phyloP scores from a whole-genome alignment of 1,284 basidiomycete genomes.

The Apiotrichum sp. region DNA sequence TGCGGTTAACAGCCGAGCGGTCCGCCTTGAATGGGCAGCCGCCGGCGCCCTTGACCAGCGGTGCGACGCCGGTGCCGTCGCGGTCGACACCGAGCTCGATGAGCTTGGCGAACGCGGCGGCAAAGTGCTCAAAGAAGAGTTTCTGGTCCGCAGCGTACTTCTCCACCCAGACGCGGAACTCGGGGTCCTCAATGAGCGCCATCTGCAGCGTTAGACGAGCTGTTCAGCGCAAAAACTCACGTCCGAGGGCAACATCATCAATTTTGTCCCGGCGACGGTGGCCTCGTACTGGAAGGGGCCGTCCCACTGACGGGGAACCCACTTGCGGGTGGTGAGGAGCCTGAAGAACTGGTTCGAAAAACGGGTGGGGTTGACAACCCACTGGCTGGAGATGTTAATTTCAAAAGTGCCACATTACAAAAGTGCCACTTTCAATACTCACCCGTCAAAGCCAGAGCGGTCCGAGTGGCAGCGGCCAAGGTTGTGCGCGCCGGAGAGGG shows the following conservation, averaged over 20 bases:
- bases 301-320: slow-evolving; percentile 52
- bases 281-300: slow-evolving; percentile 51
- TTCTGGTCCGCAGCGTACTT: slow-evolving; percentile 53
- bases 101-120: slow-evolving; percentile 47
- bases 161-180: slow-evolving; percentile 48
- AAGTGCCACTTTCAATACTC: slow-evolving; percentile 10
- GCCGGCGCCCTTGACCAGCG: slow-evolving; percentile 40
- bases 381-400: slow-evolving; percentile 24
- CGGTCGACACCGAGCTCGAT: slow-evolving; percentile 49
- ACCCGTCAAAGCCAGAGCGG: slow-evolving; percentile 50
- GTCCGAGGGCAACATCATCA: slow-evolving; percentile 55
- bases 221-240: slow-evolving; percentile 10
- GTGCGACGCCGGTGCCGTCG: slow-evolving; percentile 42
- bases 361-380: slow-evolving; percentile 50
- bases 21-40: slow-evolving; percentile 37
- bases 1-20: slow-evolving; percentile 4
- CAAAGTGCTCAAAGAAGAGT: slow-evolving; percentile 54
- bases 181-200: slow-evolving; percentile 45
- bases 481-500: slow-evolving; percentile 53
- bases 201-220: too few relatives aligned
- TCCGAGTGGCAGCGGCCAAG: slow-evolving; percentile 51
- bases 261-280: slow-evolving; percentile 47
- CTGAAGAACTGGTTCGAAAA: slow-evolving; percentile 52
- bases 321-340: slow-evolving; percentile 50
- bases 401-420: neutral